Evolutionary conservation across 2,329 filamentous ascomycete species (phyloP).

Genomic region (Metarhizium robertsii): DNA sequence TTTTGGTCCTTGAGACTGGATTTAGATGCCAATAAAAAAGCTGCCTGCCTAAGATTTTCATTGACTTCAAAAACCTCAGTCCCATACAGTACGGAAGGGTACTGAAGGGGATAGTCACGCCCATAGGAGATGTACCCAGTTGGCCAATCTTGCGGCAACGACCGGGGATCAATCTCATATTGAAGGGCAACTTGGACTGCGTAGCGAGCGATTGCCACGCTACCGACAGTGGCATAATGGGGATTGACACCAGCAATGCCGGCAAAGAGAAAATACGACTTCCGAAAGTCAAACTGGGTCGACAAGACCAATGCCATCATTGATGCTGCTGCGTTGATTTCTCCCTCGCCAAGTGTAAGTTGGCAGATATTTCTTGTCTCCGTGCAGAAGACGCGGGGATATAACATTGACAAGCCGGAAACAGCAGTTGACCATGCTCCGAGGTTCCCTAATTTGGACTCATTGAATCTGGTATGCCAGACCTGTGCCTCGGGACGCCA

Average conservation of each 20-base stretch:
- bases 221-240: constrained; percentile 53
- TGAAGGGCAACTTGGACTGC: constrained; percentile 67
- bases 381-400: constrained; percentile 56
- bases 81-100: constrained; percentile 52
- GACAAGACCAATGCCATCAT: constrained; percentile 56
- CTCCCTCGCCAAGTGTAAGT: constrained; percentile 56
- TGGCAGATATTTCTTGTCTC: constrained; percentile 55
- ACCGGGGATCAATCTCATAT: constrained; percentile 64
- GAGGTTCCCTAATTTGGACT: constrained; percentile 41
- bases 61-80: constrained; percentile 64
- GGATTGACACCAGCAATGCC: constrained; percentile 72
- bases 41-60: constrained; percentile 43
- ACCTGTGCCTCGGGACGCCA: constrained; percentile 51
- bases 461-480: constrained; percentile 47
- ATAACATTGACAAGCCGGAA: constrained; percentile 56
- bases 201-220: constrained; percentile 59
- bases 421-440: constrained; percentile 46
- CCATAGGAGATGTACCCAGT: constrained; percentile 64
- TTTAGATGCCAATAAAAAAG: constrained; percentile 38
- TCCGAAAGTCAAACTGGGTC: constrained; percentile 50
- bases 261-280: constrained; percentile 61
- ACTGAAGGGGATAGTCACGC: constrained; percentile 40
- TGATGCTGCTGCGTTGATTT: constrained; percentile 66
- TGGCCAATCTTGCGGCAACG: constrained; percentile 54
- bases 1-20: constrained; percentile 44